Evolutionary conservation across 1,284 basidiomycete species (phyloP), one percentile per base, ranked within the genome.

Genomic region (Volvariella surrecta): DNA sequence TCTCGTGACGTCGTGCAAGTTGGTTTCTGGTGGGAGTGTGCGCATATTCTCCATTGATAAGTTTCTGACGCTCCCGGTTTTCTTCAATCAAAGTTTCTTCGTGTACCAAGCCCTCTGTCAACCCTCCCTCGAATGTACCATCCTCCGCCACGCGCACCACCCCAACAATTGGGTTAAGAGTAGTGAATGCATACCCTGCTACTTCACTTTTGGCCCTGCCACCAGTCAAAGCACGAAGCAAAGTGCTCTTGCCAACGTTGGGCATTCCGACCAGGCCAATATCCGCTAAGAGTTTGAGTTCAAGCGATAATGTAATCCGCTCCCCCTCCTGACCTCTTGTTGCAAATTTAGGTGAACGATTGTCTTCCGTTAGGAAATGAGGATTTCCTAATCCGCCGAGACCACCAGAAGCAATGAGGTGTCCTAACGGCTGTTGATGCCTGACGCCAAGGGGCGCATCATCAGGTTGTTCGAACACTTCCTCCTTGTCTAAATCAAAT

Each of bases 201-300:
- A 98, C 85, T 55, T 91, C 85, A 2, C 89, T 91, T 54, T 82
- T 82, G 9, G 88, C 86, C 13, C 84, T 67, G 1, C 84, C 83
- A 3, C 88, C 89, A 0, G 93, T 97, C 15, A 99, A 67, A 0
- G 92, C 89, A 10, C 90, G 82, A 2, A 99, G 69, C 15, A 99
- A 68, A 0, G 95, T 99, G 58, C 85, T 87, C 63, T 90, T 89
- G 20, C 87, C 85, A 0, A 90, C 92, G 54, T 99, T 99, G 1
- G 96, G 96, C 63, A 97, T 81, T 0, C 95, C 96, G 2, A 99
- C 94, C 9, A 99, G 68, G 0, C 93, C 96, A 17, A 99, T 76
- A 59, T 99, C 95, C 0, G 94, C 92, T 1, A 95, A 72, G 4
- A 94, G 75, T 61, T 99, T 98, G 52, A 99, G 83, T 61, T 97